Percentiles rank a stretch among this genome's conserved stretches.
phyloP scores from a whole-genome alignment of 2,329 filamentous ascomycete genomes.

The Aspergillus arachidicola region DNA sequence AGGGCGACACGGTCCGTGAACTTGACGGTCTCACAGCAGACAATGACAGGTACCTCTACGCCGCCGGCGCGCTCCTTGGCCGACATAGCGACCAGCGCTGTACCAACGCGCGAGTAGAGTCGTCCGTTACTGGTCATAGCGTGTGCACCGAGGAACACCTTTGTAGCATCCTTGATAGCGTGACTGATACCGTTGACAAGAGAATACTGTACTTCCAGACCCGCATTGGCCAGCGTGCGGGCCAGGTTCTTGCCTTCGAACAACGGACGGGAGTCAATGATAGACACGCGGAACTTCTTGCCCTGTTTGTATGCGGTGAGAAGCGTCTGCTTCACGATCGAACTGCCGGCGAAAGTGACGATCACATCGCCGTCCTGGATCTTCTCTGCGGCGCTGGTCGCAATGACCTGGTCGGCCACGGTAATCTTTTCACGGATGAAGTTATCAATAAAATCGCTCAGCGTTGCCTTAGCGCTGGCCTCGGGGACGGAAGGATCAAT shows the following conservation, averaged over 20 bases:
- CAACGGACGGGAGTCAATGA: slow-evolving; percentile 75
- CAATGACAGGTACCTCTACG: slow-evolving; percentile 76
- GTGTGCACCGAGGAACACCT: slow-evolving; percentile 83
- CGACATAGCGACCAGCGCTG: slow-evolving; percentile 81
- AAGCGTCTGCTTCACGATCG: slow-evolving; percentile 81
- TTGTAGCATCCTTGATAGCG: slow-evolving; percentile 70
- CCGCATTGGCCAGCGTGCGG: slow-evolving; percentile 67
- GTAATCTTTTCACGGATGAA: slow-evolving; percentile 91
- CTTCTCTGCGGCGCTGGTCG: slow-evolving; percentile 71
- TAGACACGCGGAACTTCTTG: slow-evolving; percentile 77
- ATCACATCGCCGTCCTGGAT: slow-evolving; percentile 80
- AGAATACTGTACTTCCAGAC: slow-evolving; percentile 78
- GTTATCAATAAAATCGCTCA: slow-evolving; percentile 80
- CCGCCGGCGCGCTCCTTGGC: slow-evolving; percentile 63
- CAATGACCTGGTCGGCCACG: slow-evolving; percentile 83
- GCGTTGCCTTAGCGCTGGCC: slow-evolving; percentile 73
- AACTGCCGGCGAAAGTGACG: slow-evolving; percentile 83
- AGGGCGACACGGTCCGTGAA: slow-evolving; percentile 88
- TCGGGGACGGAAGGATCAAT: slow-evolving; percentile 86
- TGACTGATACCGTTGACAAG: slow-evolving; percentile 77
- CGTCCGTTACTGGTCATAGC: slow-evolving; percentile 95
- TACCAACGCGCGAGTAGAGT: slow-evolving; percentile 85
- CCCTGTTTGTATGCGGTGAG: slow-evolving; percentile 70
- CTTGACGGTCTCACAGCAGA: slow-evolving; percentile 93
- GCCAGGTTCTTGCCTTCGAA: slow-evolving; percentile 74